A percentile compares a stretch with the other conserved stretches of the same genome.
Conservation (phyloP, 2,329 filamentous ascomycete genomes). For the Phaeophleospora eucalypticola region DNA sequence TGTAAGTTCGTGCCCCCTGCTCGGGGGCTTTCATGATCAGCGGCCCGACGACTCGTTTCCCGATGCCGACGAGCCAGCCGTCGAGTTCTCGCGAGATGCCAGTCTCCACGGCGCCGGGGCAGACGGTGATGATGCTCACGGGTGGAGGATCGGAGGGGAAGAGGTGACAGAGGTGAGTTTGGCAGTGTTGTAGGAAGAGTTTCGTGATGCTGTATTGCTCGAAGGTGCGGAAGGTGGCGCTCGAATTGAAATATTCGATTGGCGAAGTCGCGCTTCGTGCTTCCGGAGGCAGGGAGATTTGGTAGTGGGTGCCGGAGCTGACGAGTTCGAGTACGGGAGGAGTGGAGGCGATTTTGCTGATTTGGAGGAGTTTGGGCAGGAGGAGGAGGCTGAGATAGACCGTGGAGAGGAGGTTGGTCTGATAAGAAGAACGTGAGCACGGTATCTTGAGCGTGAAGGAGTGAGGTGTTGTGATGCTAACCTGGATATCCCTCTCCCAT, state of each 20-base stretch:
- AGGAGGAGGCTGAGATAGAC: slow-evolving; percentile 52
- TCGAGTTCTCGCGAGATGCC: slow-evolving; percentile 1
- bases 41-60: background rate
- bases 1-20: slow-evolving; percentile 18
- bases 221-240: background rate
- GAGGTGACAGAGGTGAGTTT: slow-evolving; percentile 6
- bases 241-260: slow-evolving; percentile 6
- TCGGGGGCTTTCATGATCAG: slow-evolving; percentile 13
- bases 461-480: too few relatives aligned
- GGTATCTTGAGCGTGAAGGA: too few relatives aligned
- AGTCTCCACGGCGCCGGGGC: slow-evolving; percentile 5
- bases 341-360: slow-evolving; percentile 5
- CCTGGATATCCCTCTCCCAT: slow-evolving; percentile 48
- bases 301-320: slow-evolving; percentile 7
- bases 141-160: background rate
- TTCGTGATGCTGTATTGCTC: slow-evolving; percentile 17
- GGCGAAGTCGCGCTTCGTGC: slow-evolving; percentile 2
- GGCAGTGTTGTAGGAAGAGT: slow-evolving; percentile 15
- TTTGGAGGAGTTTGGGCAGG: too few relatives aligned
- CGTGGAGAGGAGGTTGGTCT: slow-evolving; percentile 57
- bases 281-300: background rate
- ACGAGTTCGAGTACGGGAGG: slow-evolving; percentile 21
- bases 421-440: too few relatives aligned
- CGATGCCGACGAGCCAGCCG: too few relatives aligned
- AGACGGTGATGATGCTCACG: slow-evolving; percentile 12